Evolutionary conservation across 106 monocot genomes (phyloP), one percentile per base, ranked within the genome.

Genomic region (Narthecium ossifragum): DNA sequence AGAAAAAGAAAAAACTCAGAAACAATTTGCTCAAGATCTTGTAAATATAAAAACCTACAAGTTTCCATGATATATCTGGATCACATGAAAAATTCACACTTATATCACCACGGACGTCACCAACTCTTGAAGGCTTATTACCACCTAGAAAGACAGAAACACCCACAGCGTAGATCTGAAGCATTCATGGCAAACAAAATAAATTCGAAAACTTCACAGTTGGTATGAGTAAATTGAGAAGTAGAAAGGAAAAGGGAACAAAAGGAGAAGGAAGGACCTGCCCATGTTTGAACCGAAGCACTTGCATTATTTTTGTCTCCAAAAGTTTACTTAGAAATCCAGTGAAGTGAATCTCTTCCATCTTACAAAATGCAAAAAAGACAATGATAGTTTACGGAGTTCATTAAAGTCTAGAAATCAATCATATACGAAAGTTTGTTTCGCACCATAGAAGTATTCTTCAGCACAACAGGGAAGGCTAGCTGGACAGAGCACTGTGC

Each of bases 61-160:
- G 83, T 72, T 85, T 91, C 62, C 81, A 84, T 30, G 98, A 78
- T 51, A 98, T 87, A 43, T 79, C 78, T 59, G 98, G 98, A 72
- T 98, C 84, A 55, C 98, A 98, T 40, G 90, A 91, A 70, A 98
- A 98, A 66, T 81, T 81, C 33, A 98, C 81, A 53, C 91, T 98
- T 74, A 91, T 87, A 65, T 98, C 98, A 43, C 98, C 98, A 61
- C 87, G 84, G 29, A 98, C 77, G 79, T 98, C 98, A 53, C 84
- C 90, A 50, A 53, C 66, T 84, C 98, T 81, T 66, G 98, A 98
- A 76, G 98, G 98, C 73, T 84, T 98, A 69, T 98, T 98, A 55
- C 98, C 98, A 71, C 98, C 91, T 54, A 98, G 65, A 48, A 98
- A 98, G 57, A 91, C 98, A 54, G 90, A 90, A 36, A 98, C 98